Evolutionary conservation across 495 filamentous ascomycete genomes (phyloP).

Genomic region (Talaromyces stipitatus): DNA sequence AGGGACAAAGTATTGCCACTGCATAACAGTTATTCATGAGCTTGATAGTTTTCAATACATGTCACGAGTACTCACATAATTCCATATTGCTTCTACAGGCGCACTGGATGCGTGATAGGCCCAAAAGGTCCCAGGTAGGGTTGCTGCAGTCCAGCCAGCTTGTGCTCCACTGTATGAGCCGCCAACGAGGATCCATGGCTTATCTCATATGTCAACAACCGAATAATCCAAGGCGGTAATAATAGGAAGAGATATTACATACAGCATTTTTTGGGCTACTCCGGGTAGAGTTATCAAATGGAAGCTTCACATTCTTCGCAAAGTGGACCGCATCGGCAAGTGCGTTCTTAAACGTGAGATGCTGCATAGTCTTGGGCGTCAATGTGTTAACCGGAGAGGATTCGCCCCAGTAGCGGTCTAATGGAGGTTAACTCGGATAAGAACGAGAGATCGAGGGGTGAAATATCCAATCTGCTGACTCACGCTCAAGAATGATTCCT

Average conservation of each 20-base stretch:
- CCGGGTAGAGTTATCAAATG: conserved; percentile 46
- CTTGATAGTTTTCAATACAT: background rate
- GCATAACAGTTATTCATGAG: background rate
- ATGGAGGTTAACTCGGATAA: background rate
- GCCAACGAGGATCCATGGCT: conserved; percentile 57
- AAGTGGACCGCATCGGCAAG: conserved; percentile 57
- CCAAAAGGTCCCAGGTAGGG: conserved; percentile 58
- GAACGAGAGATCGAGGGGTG: background rate
- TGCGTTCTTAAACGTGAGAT: conserved; percentile 55
- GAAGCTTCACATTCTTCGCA: conserved; percentile 47
- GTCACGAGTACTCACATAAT: conserved; percentile 32
- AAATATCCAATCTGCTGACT: conserved; percentile 9
- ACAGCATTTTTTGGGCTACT: conserved; percentile 47
- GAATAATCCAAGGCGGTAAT: background rate
- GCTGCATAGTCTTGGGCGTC: conserved; percentile 48
- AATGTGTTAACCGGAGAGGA: conserved; percentile 52
- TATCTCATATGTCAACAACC: background rate
- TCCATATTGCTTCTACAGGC: conserved; percentile 52
- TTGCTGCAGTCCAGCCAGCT: conserved; percentile 52
- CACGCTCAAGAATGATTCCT: conserved; percentile 50
- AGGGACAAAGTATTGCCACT: conserved; percentile 60
- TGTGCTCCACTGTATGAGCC: conserved; percentile 61
- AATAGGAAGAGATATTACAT: conserved; percentile 3
- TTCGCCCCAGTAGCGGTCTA: conserved; percentile 54
- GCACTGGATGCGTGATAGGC: conserved; percentile 58